Conservation (phyloP, 78 protist genomes). For the Goniomonas avonlea region DNA sequence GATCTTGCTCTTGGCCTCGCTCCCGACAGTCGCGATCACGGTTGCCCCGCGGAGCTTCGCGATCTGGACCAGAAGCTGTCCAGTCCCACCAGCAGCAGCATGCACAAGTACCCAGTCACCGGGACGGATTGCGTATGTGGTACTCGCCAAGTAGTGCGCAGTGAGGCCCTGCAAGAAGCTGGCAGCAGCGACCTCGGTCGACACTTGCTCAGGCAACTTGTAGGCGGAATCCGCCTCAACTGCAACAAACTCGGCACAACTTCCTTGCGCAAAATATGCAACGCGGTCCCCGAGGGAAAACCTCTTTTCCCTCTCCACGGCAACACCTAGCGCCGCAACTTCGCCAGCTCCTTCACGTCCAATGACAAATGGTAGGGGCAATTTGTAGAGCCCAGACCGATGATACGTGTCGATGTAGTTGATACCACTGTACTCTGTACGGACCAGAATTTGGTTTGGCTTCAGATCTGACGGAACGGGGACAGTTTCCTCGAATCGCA, state of each 20-base stretch:
- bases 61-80: background rate
- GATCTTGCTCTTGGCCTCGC: too few species aligned
- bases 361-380: conserved; percentile 15
- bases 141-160: conserved; percentile 1
- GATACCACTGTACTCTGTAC: conserved; percentile 21
- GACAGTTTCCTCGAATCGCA: too few species aligned
- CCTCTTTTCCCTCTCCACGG: background rate
- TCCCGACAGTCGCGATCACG: background rate
- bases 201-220: background rate
- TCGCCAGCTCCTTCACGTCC: conserved; percentile 16
- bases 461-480: too few species aligned
- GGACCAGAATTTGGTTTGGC: conserved; percentile 12
- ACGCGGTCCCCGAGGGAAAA: background rate
- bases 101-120: too few species aligned
- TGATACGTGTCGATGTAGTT: conserved; percentile 43
- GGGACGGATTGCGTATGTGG: too few species aligned
- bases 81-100: too few species aligned
- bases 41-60: background rate
- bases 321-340: background rate
- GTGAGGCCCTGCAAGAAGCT: conserved; percentile 18
- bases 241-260: background rate
- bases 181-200: conserved; percentile 20
- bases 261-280: too few species aligned
- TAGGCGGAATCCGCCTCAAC: background rate
- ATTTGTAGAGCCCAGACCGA: conserved; percentile 9